Conservation (phyloP, 768 basidiomycete species). For the Trichaptum fuscoviolaceum region DNA sequence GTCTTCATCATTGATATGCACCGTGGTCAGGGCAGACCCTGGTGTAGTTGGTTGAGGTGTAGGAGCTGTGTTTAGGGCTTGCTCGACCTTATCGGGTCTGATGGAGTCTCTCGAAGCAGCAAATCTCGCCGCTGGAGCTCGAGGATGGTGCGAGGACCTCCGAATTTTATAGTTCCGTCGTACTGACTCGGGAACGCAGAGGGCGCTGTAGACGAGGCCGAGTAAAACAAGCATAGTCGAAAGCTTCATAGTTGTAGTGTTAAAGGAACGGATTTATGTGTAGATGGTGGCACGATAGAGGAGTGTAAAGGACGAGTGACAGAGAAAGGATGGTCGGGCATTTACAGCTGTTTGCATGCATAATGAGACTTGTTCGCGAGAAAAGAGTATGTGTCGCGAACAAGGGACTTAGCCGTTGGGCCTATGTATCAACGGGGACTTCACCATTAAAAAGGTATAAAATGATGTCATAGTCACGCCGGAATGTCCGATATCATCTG, state of each 20-base stretch:
- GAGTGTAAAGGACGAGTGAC: neutral
- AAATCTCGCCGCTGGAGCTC: no score
- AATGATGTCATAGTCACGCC: no score
- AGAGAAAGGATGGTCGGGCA: neutral
- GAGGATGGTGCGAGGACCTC: neutral
- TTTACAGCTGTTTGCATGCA: no score
- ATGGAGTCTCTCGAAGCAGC: neutral
- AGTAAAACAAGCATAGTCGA: neutral
- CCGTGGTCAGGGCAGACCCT: conserved; percentile 28
- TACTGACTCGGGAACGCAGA: neutral
- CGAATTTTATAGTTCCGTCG: neutral
- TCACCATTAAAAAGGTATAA: no score
- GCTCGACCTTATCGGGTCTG: neutral
- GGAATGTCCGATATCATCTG: no score
- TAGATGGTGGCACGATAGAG: neutral
- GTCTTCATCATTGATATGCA: conserved; percentile 25
- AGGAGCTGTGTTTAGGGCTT: conserved; percentile 16
- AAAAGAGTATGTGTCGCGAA: no score
- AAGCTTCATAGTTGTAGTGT: neutral
- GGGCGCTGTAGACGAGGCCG: neutral
- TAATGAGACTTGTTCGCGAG: no score
- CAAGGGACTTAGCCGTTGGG: no score
- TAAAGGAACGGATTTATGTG: neutral
- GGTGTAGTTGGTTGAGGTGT: conserved; percentile 37
- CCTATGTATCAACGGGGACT: no score